Conservation (phyloP, 2,329 filamentous ascomycete genomes). For the Bipolaris oryzae region DNA sequence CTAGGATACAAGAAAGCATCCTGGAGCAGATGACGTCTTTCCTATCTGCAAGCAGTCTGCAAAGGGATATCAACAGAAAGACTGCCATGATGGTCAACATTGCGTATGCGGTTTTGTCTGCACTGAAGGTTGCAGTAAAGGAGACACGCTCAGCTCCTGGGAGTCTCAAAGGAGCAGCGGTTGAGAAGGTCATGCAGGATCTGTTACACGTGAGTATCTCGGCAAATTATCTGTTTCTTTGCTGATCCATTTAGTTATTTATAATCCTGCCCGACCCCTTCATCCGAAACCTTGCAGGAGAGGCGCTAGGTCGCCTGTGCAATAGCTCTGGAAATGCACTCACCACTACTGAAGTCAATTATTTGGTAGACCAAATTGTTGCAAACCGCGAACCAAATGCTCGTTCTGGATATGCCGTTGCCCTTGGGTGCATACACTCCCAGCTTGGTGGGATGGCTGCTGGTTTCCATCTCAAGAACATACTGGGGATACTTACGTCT, state of each 20-base stretch:
- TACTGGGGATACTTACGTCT: conserved; percentile 97
- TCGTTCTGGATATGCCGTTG: conserved; percentile 91
- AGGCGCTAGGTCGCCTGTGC: conserved; percentile 84
- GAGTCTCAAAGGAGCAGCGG: conserved; percentile 73
- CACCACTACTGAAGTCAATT: conserved; percentile 88
- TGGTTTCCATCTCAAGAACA: conserved; percentile 93
- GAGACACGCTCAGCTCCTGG: conserved; percentile 77
- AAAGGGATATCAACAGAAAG: conserved; percentile 85
- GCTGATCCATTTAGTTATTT: conserved; percentile 60
- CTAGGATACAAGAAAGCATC: conserved; percentile 94
- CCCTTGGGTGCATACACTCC: conserved; percentile 89
- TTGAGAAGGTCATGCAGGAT: conserved; percentile 72
- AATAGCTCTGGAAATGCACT: conserved; percentile 83
- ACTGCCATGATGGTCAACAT: conserved; percentile 92
- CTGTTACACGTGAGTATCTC: conserved; percentile 74
- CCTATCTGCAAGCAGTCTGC: conserved; percentile 76
- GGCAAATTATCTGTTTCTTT: not conserved
- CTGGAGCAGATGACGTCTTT: conserved; percentile 92
- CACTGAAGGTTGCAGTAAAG: conserved; percentile 81
- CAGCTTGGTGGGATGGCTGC: conserved; percentile 98
- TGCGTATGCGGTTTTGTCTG: conserved; percentile 77
- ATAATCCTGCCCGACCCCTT: conserved; percentile 84
- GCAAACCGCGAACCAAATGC: conserved; percentile 91
- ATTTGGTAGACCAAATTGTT: conserved; percentile 91
- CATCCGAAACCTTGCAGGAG: conserved; percentile 82